Evolutionary conservation across 208 protist genomes (phyloP), one percentile per base, ranked within the genome.

Genomic region (Leishmania aethiopica): DNA sequence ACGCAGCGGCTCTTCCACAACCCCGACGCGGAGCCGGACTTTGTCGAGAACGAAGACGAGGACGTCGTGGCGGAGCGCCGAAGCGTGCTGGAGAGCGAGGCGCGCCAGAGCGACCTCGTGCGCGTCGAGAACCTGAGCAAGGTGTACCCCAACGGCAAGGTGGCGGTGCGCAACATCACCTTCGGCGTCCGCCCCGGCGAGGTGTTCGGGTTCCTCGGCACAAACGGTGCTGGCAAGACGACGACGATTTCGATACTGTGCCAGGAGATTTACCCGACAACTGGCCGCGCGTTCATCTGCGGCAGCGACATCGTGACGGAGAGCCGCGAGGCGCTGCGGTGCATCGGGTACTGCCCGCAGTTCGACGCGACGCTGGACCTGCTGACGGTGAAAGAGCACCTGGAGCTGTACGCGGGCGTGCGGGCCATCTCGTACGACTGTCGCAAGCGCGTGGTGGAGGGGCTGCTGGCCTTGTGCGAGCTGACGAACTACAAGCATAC

Each of bases 321-420:
- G 53, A 87, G 84, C 42, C 49, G 49, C 2, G 1, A 53, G 47
- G 91, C 91, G 25, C 81, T 93, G 60, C 89, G 75, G 75, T 93
- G 77, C 79, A 94, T 99, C 69, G 98, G 98, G 37, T 97, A 99
- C 75, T 99, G 98, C 89, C 98, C 98, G 70, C 98, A 99, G 89
- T 98, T 98, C 88, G 98, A 99, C 87, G 92, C 98, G 8, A 84
- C 96, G 2, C 93, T 98, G 73, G 92, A 96, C 47, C 87, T 99
- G 77, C 84, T 99, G 57, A 99, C 97, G 42, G 91, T 94, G 62
- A 75, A 94, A 35, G 98, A 99, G 84, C 98, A 99, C 87, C 80
- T 99, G 6, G n/a, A 73, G 28, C 79, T 90, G 7, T 89, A 87
- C 80, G 78, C 67, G n/a, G 78, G 78, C 55, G 78, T 89, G 32